Base-by-base conservation (phyloP, 306 rosid genomes). In the Malus sieversii region DNA sequence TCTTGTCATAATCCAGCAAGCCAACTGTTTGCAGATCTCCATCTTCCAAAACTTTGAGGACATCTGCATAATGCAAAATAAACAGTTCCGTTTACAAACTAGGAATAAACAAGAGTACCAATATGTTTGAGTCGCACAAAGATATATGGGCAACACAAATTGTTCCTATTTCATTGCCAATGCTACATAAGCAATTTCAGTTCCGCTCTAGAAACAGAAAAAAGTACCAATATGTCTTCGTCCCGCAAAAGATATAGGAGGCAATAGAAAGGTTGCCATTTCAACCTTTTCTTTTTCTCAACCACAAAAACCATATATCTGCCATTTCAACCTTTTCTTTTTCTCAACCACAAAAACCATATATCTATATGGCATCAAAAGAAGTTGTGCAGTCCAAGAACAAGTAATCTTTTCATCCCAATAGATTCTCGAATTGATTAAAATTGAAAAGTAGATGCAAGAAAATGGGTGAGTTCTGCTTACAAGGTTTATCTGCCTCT, bases 11-110 rank as follows among this genome's bases (percentile, higher is more conserved):
- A 83, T 92, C 97, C 81, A 95, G 78, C 84, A 95, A 14, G 60
- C 97, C 98, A 59, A 92, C 90, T 33, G 98, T 95, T 72, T 92
- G 98, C 79, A 95, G 80, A 85, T 95, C 97, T 72, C 98, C 98
- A 81, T 95, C 98, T 87, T 95, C 98, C 80, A 95, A 77, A 70
- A 95, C 96, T 87, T 92, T 90, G 74, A 95, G 79, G 79, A 86
- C 95, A 87, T 95, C 98, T 95, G 76, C 82, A 70, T 72, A 79
- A 73, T 74, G 66, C n/a, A 63, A 83, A 46, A 12, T 33, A n/a
- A 55, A 80, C 71, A 19, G 67, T 71, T 62, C 80, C 81, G 84
- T 69, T 63, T 68, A 65, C 64, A 68, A 51, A 64, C 69, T 6
- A 59, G 57, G 80, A 82, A 35, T 44, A 59, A 76, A 78, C 55